Base-by-base conservation (phyloP, 352 stramenopile species). In the Globisporangium polare region DNA sequence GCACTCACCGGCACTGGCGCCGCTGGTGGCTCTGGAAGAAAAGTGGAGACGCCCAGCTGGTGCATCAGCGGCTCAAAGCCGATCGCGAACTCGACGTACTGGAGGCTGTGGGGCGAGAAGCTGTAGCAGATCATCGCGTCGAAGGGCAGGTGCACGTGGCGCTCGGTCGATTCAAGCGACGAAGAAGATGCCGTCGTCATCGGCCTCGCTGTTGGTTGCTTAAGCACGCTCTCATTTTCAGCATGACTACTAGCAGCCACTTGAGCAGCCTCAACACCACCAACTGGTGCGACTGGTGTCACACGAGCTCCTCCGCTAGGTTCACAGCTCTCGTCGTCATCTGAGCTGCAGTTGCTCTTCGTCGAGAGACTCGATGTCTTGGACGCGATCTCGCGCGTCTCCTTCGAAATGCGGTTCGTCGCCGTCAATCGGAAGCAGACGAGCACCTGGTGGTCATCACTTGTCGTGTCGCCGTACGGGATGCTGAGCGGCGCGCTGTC, bases 71-170 rank as follows among this genome's bases (percentile, higher is more conserved):
- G 68, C 54, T 95, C 86, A 62, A 92, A 95, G 18, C 86, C 84
- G 58, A 95, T 92, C 9, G 86, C 86, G 62, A 93, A 94, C 69
- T 95, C 86, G 53, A 95, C 70, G 69, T 95, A 94, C 62, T 95
- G 84, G 7, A 95, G 63, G 31, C 58, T 78, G 18, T 72, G 62
- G 6, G 62, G 45, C 18, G 78, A 70, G 53, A 95, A 95, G 69
- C 73, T 88, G 65, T 92, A 95, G 69, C 82, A 94, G 58, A 95
- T 91, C 74, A 92, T 90, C 26, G 82, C 83, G 61, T 94, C 84
- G 49, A 74, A 81, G 5, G 80, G 72, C 39, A 95, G 59, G 42
- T 92, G 84, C 29, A 91, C 78, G 51, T 95, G 86, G 29, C 84
- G 77, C 61, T 95, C 86, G 10, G 58, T 67, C 18, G 58, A 35